Percentiles rank a stretch among this genome's conserved stretches.
Conservation (phyloP, 441 rosid genomes). For the Lepidium campestre region DNA sequence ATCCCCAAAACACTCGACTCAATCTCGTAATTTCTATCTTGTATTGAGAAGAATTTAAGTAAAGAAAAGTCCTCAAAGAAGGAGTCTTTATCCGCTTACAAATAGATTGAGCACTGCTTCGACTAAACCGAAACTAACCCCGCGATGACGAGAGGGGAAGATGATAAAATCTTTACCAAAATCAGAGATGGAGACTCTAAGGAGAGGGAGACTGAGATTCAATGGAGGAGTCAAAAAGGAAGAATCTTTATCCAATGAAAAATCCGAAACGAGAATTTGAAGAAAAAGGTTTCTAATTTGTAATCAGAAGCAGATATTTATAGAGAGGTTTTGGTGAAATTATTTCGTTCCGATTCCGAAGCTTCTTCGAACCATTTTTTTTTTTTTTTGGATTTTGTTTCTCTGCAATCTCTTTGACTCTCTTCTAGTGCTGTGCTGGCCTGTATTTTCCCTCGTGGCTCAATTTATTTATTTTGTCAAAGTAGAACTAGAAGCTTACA, state of each 20-base stretch:
- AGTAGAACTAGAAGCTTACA: not conserved
- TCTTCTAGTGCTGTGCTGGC: not conserved
- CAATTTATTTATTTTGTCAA: not conserved
- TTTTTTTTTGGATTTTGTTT: not conserved
- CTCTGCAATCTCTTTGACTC: not conserved
- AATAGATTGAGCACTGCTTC: not conserved
- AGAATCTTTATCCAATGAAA: not conserved
- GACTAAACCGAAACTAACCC: not conserved
- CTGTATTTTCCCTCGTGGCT: not conserved
- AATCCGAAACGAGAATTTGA: not conserved
- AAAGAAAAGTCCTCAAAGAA: not conserved
- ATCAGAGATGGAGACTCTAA: not conserved
- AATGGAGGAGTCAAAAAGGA: not conserved
- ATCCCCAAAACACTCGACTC: slow-evolving; percentile 13
- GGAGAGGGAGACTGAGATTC: not conserved
- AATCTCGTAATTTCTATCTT: slow-evolving; percentile 13
- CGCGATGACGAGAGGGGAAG: not conserved
- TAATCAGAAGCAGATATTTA: not conserved
- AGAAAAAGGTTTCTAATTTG: not conserved
- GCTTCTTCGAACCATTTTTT: not conserved
- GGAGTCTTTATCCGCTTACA: not conserved
- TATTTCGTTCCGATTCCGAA: not conserved
- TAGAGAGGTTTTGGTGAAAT: slow-evolving; percentile 1
- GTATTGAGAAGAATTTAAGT: not conserved
- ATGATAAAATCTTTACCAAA: not conserved